Conservation (phyloP, 768 basidiomycete genomes). For the Porphyrellus cyaneotinctus region DNA sequence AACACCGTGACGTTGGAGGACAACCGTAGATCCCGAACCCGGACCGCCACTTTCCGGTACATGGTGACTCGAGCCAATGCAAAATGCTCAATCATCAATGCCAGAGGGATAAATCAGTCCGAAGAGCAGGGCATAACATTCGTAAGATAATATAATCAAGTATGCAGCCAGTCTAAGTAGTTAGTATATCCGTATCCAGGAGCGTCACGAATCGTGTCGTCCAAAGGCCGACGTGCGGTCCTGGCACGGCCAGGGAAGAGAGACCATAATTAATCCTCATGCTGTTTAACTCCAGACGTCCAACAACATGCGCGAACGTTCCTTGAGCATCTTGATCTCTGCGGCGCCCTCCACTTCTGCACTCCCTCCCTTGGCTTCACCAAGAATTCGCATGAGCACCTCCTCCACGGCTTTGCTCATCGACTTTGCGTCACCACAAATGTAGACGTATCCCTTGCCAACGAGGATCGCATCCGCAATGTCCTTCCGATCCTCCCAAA, state of each 20-base stretch:
- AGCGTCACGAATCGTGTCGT: slow-evolving; percentile 10
- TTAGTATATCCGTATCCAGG: slow-evolving; percentile 11
- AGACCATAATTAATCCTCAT: not conserved
- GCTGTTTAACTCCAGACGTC: slow-evolving; percentile 82
- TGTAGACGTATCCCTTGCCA: slow-evolving; percentile 95
- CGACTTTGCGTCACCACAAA: slow-evolving; percentile 93
- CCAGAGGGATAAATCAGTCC: not conserved
- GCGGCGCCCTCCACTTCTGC: slow-evolving; percentile 85
- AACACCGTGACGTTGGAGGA: not conserved
- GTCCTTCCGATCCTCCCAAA: slow-evolving; percentile 82
- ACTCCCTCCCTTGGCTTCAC: slow-evolving; percentile 89
- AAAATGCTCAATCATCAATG: not conserved
- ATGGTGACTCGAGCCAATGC: not conserved
- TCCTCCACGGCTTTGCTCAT: slow-evolving; percentile 98
- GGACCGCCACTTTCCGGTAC: no score
- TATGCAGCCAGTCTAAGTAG: slow-evolving; percentile 19
- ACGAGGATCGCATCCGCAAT: slow-evolving; percentile 87
- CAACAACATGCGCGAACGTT: slow-evolving; percentile 79
- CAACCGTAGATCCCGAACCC: not conserved
- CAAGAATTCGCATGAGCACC: slow-evolving; percentile 75
- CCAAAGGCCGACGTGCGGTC: not conserved
- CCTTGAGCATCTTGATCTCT: slow-evolving; percentile 93
- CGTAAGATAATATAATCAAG: slow-evolving; percentile 8
- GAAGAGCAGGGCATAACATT: not conserved
- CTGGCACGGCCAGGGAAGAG: not conserved